Percentiles rank a stretch among this genome's conserved stretches.
These are phyloP conservation scores for Fusarium hostae DNA, from an alignment of 2,329 filamentous ascomycete genomes.

Conservation along the genomic window DNA sequence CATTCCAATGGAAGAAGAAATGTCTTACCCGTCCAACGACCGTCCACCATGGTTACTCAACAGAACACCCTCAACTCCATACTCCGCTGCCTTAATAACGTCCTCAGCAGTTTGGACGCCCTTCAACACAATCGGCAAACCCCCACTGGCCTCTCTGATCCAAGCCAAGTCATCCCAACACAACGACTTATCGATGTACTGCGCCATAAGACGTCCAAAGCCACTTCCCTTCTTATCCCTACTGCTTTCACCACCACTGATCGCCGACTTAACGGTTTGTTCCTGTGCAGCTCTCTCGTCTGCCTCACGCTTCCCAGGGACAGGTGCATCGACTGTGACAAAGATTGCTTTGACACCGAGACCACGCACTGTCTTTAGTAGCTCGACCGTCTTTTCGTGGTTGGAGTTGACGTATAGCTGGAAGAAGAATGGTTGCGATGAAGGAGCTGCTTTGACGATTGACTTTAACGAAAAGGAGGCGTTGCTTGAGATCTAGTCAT, in stretches of 20 bases:
- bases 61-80: constrained; percentile 64
- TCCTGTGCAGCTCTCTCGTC: constrained; percentile 64
- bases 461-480: constrained; percentile 41
- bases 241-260: constrained; percentile 54
- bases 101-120: constrained; percentile 67
- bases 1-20: rapidly evolving
- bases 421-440: constrained; percentile 40
- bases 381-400: constrained; percentile 58
- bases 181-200: constrained; percentile 62
- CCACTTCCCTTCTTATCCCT: constrained; percentile 66
- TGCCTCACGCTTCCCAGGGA: constrained; percentile 66
- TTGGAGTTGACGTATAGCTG: constrained; percentile 66
- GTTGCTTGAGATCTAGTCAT: constrained; percentile 35
- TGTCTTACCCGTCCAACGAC: constrained; percentile 59
- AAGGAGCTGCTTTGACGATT: constrained; percentile 34
- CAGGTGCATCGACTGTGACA: constrained; percentile 66
- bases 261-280: constrained; percentile 52
- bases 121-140: constrained; percentile 64
- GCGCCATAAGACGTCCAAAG: constrained; percentile 62
- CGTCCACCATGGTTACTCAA: constrained; percentile 69
- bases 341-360: constrained; percentile 62
- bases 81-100: constrained; percentile 59
- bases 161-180: constrained; percentile 64
- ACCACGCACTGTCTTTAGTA: constrained; percentile 52
- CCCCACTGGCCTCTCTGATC: constrained; percentile 57